Conservation (phyloP, 1,284 basidiomycete genomes). For the Cryptococcus sp. region DNA sequence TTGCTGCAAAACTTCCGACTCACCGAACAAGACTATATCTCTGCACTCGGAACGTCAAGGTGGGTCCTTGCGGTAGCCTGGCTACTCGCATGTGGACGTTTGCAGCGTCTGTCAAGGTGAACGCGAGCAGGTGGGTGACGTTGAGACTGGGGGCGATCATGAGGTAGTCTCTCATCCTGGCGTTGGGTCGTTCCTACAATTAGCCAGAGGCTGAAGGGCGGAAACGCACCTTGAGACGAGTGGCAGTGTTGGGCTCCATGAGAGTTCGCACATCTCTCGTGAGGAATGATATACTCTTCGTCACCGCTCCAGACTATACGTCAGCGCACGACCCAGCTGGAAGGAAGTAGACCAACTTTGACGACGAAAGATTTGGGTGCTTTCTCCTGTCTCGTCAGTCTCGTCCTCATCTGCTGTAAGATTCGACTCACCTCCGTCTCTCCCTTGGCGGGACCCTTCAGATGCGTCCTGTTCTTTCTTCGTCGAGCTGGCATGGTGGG, state of each 20-base stretch:
- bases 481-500: constrained; percentile 57
- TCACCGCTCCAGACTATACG: constrained; percentile 71
- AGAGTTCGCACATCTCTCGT: constrained; percentile 89
- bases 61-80: constrained; percentile 86
- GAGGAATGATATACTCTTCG: constrained; percentile 76
- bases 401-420: not conserved
- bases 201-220: constrained; percentile 1
- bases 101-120: constrained; percentile 79
- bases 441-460: constrained; percentile 54
- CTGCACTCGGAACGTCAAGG: constrained; percentile 87
- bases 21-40: constrained; percentile 79
- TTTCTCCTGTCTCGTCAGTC: constrained; percentile 24
- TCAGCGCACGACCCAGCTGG: not conserved
- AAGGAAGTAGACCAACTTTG: constrained; percentile 54
- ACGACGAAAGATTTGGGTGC: constrained; percentile 68
- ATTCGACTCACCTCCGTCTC: constrained; percentile 34
- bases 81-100: constrained; percentile 75
- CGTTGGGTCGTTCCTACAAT: constrained; percentile 76
- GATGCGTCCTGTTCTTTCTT: constrained; percentile 81
- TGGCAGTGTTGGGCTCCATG: constrained; percentile 98
- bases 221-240: constrained; percentile 65
- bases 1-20: constrained; percentile 8
- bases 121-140: constrained; percentile 89
- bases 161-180: constrained; percentile 91
- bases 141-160: constrained; percentile 85